Evolutionary conservation across 2,329 filamentous ascomycete species (phyloP).

Genomic region (Triangularia setosa): DNA sequence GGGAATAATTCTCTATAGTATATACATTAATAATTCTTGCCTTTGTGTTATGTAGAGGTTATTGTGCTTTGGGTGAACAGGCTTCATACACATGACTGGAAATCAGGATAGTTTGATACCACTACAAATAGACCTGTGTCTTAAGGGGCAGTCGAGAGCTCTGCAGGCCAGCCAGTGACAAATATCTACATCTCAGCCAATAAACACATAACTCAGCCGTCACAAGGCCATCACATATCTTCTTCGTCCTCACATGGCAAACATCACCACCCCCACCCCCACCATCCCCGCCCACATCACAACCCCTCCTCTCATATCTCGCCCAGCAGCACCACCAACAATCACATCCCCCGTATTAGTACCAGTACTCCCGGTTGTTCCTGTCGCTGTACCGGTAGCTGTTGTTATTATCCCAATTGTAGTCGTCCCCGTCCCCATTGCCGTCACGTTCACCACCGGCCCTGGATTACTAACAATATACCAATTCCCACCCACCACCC

Average conservation of each 20-base stretch:
- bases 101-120: no score
- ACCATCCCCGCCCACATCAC: constrained; percentile 1
- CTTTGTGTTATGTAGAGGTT: no score
- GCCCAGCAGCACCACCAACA: neutral
- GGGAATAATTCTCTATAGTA: no score
- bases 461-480: constrained; percentile 39
- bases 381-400: neutral
- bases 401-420: neutral
- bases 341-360: constrained; percentile 1
- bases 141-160: no score
- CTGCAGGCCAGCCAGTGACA: no score
- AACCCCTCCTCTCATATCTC: neutral
- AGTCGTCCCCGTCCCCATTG: neutral
- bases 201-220: no score
- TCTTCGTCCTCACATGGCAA: constrained; percentile 5
- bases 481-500: constrained; percentile 37
- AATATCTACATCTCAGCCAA: no score
- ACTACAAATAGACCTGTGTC: no score
- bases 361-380: neutral
- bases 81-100: no score
- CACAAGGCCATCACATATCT: no score
- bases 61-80: no score
- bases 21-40: no score
- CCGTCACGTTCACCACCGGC: constrained; percentile 19
- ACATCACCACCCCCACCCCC: constrained; percentile 6